These are phyloP conservation scores for Pyrus hybrid DNA, from an alignment of 331 rosid species.

Conservation along the genomic window DNA sequence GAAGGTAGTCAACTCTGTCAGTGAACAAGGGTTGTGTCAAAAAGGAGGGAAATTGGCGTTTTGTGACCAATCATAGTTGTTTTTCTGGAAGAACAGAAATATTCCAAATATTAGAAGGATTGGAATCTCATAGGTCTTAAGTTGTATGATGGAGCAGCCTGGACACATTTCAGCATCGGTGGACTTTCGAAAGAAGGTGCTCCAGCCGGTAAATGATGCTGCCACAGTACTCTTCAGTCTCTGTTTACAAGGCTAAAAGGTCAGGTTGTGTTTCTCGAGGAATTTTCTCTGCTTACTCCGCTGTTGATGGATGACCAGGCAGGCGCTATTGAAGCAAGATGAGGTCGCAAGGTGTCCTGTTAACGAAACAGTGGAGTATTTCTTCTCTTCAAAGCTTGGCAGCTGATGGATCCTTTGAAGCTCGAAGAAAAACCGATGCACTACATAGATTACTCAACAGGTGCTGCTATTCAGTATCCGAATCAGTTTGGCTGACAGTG, in stretches of 20 bases:
- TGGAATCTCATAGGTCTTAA: background rate
- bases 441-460: conserved; percentile 65
- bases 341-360: conserved; percentile 46
- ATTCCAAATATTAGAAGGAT: too few relatives aligned
- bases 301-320: conserved; percentile 77
- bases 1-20: conserved; percentile 51
- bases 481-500: conserved; percentile 25
- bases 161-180: conserved; percentile 32
- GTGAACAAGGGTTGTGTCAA: conserved; percentile 66
- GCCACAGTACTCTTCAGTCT: conserved; percentile 64
- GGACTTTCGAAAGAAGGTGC: conserved; percentile 60
- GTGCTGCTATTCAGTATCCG: conserved; percentile 58
- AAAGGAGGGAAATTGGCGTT: conserved; percentile 54
- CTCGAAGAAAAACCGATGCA: conserved; percentile 22
- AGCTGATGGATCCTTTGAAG: background rate
- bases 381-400: conserved; percentile 38
- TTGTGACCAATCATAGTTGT: conserved; percentile 44
- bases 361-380: conserved; percentile 70
- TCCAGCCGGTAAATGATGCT: conserved; percentile 62
- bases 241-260: conserved; percentile 65
- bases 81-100: background rate
- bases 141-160: background rate
- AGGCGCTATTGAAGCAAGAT: conserved; percentile 64
- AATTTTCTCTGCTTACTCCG: conserved; percentile 47
- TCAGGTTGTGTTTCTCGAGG: conserved; percentile 43